Conservation (phyloP, 495 filamentous ascomycete species). For the Xylaria grammica region DNA sequence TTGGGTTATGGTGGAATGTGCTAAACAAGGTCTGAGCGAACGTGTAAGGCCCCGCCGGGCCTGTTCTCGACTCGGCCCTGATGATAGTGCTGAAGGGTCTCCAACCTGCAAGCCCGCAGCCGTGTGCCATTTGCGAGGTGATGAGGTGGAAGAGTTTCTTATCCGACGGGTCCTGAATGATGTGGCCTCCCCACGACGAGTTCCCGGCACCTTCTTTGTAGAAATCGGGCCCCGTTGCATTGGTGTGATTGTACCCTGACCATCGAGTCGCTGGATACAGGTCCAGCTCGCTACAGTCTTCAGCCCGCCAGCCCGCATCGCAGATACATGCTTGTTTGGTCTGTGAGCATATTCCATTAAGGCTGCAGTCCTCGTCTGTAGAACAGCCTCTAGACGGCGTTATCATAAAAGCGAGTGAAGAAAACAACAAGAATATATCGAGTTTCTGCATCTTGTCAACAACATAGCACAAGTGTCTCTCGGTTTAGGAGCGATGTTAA, state of each 20-base stretch:
- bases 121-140: conserved; percentile 40
- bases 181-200: conserved; percentile 46
- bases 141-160: conserved; percentile 40
- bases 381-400: conserved; percentile 26
- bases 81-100: conserved; percentile 44
- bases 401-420: neutral
- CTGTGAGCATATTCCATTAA: conserved; percentile 43
- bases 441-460: neutral
- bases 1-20: conserved; percentile 47
- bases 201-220: conserved; percentile 37
- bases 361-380: conserved; percentile 49
- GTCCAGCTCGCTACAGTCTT: conserved; percentile 46
- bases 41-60: conserved; percentile 43
- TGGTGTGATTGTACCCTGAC: conserved; percentile 45
- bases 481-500: neutral
- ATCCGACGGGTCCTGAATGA: conserved; percentile 43
- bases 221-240: conserved; percentile 27
- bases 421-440: neutral
- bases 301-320: conserved; percentile 45
- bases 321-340: conserved; percentile 34
- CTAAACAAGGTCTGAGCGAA: conserved; percentile 38
- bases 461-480: neutral
- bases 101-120: conserved; percentile 47
- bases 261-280: conserved; percentile 36
- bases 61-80: conserved; percentile 42